Evolutionary conservation across 1,284 basidiomycete genomes (phyloP), one percentile per base, ranked within the genome.

Genomic region (Irpex lacteus): DNA sequence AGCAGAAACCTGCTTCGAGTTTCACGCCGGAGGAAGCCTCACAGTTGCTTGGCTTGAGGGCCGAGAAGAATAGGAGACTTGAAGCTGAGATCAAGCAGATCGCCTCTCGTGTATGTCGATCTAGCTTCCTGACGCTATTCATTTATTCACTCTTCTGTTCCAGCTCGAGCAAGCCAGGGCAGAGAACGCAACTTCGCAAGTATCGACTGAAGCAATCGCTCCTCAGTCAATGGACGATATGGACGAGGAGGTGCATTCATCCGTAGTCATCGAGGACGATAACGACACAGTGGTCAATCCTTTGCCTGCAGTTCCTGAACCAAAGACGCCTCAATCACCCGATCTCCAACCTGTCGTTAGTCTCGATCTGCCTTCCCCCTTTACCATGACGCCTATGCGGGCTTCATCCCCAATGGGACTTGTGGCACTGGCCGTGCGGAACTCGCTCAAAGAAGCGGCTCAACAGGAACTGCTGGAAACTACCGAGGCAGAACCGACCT

Each of bases 71-170:
- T 65, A 77, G 76, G 60, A 71, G 72, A 7, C 67, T 87, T 63
- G 82, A 84, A 62, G 63, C 73, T 7, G 84, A 86, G 68, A 76
- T 87, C 50, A 76, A 76, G 53, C 68, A 67, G 38, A 72, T 86
- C 36, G 70, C 73, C 4, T 72, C 73, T 62, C 75, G 71, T 69
- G 85, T 84, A 63, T 26, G 77, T 66, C 40, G 26, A 21, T 19
- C 18, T 63, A 34, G 18, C 50, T 18, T 52, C 19, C 7, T 18
- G 7, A 26, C 60, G 18, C 53, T 60, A 49, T 61, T 55, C 21
- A 53, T 44, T 63, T 38, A 67, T 68, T n/a, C 9, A 37, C 18
- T 18, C 11, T 21, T 19, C 18, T 38, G n/a, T 34, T 9, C 19
- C 53, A 64, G 63, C 53, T 64, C 18, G 59, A 60, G 18, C 36